Percentiles rank a stretch among this genome's conserved stretches.
phyloP scores from a whole-genome alignment of 164 flowering plant species.

The Tetrastigma voinierianum region DNA sequence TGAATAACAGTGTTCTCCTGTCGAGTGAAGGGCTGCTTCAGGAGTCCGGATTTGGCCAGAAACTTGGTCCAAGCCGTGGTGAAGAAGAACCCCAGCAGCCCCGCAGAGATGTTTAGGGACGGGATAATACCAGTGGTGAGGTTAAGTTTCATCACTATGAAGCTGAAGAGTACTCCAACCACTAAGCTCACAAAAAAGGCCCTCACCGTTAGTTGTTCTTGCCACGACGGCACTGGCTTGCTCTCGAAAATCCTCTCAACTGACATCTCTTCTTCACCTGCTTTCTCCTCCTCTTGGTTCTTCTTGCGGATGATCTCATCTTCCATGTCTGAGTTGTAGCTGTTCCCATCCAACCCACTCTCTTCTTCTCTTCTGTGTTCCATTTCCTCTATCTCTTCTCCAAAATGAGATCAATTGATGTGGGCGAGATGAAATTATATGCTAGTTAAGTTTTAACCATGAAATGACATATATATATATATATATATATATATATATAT shows the following conservation, averaged over 20 bases:
- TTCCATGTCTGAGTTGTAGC: no score
- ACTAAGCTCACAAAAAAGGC: slow-evolving; percentile 15
- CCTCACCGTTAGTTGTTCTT: slow-evolving; percentile 21
- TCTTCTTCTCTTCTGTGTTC: no score
- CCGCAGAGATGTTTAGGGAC: slow-evolving; percentile 26
- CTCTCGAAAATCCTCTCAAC: slow-evolving; percentile 17
- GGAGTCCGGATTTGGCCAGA: slow-evolving; percentile 12
- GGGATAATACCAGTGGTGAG: slow-evolving; percentile 29
- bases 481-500: no score
- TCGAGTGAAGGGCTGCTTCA: slow-evolving; percentile 26
- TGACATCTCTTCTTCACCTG: slow-evolving; percentile 2
- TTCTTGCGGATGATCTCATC: neutral
- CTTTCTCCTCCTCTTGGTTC: neutral
- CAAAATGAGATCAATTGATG: no score
- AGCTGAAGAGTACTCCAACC: slow-evolving; percentile 15
- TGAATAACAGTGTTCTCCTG: slow-evolving; percentile 34
- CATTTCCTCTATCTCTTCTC: no score
- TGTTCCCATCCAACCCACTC: no score
- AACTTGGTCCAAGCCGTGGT: slow-evolving; percentile 19
- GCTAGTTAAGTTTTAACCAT: no score
- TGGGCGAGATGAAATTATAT: no score
- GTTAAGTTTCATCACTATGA: slow-evolving; percentile 29
- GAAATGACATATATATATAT: no score
- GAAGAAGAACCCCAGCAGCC: slow-evolving; percentile 22
- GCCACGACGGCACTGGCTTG: slow-evolving; percentile 23